Evolutionary conservation across 2,329 filamentous ascomycete genomes (phyloP).

Genomic region (Graphium sp.): DNA sequence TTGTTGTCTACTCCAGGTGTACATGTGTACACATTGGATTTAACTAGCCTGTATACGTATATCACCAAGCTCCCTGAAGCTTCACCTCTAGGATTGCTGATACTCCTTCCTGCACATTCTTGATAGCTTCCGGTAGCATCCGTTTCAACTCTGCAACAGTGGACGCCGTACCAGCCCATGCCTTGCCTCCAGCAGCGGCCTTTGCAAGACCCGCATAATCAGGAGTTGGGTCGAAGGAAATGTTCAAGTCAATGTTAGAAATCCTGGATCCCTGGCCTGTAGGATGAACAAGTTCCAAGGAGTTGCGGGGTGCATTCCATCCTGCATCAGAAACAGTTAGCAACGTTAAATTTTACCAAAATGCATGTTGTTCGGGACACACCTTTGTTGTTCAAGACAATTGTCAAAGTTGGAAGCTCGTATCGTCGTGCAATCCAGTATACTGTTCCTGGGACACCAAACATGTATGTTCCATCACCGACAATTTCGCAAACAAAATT

Average conservation of each 20-base stretch:
- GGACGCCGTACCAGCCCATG: constrained; percentile 30
- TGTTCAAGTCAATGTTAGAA: constrained; percentile 43
- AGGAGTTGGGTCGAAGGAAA: constrained; percentile 38
- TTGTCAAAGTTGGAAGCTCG: constrained; percentile 34
- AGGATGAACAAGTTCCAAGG: constrained; percentile 38
- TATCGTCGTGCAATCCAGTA: constrained; percentile 40
- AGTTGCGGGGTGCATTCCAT: constrained; percentile 42
- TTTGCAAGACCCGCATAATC: constrained; percentile 44
- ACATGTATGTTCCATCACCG: constrained; percentile 37
- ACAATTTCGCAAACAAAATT: constrained; percentile 37
- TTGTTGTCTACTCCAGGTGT: too few relatives aligned
- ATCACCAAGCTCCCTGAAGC: constrained; percentile 26
- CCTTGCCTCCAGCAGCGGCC: constrained; percentile 35
- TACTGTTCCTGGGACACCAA: constrained; percentile 33
- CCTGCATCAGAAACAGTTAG: too few relatives aligned
- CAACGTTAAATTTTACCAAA: too few relatives aligned
- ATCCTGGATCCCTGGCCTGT: constrained; percentile 34
- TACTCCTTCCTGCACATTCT: constrained; percentile 28
- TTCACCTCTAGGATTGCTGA: constrained; percentile 36
- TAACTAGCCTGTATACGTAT: constrained; percentile 2
- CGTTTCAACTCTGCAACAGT: constrained; percentile 25
- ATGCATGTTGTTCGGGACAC: too few relatives aligned
- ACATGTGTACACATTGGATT: too few relatives aligned
- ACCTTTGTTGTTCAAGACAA: constrained; percentile 39
- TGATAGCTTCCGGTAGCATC: constrained; percentile 30